Conservation (phyloP, 1,284 basidiomycete species). For the Pseudozyma pruni region DNA sequence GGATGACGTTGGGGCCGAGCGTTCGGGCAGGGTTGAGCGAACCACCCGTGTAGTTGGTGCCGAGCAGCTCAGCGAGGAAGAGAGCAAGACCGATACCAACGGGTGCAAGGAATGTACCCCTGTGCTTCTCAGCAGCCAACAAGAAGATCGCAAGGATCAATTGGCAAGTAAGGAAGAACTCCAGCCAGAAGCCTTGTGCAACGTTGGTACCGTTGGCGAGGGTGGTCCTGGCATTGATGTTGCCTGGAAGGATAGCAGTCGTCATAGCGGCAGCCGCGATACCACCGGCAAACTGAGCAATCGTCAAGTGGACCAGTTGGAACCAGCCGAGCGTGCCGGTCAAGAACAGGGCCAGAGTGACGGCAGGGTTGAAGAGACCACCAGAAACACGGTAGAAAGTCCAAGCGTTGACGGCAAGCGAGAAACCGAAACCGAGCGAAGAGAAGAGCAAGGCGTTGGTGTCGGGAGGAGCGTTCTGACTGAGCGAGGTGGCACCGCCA, state of each 20-base stretch:
- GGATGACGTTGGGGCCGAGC: slow-evolving; percentile 51
- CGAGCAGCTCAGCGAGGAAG: slow-evolving; percentile 50
- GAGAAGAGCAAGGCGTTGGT: slow-evolving; percentile 69
- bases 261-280: slow-evolving; percentile 70
- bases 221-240: slow-evolving; percentile 68
- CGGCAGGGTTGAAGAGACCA: slow-evolving; percentile 69
- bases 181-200: slow-evolving; percentile 66
- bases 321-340: slow-evolving; percentile 69
- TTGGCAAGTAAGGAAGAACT: slow-evolving; percentile 70
- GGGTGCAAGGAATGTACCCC: slow-evolving; percentile 62
- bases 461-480: slow-evolving; percentile 35
- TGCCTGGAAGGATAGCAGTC: slow-evolving; percentile 68
- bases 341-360: slow-evolving; percentile 70
- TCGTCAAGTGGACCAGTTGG: slow-evolving; percentile 68
- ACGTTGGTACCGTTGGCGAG: slow-evolving; percentile 63
- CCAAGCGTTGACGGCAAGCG: slow-evolving; percentile 61
- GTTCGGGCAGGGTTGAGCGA: slow-evolving; percentile 59
- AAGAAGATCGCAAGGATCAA: slow-evolving; percentile 69
- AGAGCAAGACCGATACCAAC: slow-evolving; percentile 58
- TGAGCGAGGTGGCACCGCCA: slow-evolving; percentile 22
- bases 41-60: slow-evolving; percentile 59
- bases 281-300: slow-evolving; percentile 70
- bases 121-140: slow-evolving; percentile 71
- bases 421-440: slow-evolving; percentile 70
- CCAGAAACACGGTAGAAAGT: slow-evolving; percentile 53